These are phyloP conservation scores for Penicillium fimorum DNA, from an alignment of 495 filamentous ascomycete genomes.

Conservation along the genomic window DNA sequence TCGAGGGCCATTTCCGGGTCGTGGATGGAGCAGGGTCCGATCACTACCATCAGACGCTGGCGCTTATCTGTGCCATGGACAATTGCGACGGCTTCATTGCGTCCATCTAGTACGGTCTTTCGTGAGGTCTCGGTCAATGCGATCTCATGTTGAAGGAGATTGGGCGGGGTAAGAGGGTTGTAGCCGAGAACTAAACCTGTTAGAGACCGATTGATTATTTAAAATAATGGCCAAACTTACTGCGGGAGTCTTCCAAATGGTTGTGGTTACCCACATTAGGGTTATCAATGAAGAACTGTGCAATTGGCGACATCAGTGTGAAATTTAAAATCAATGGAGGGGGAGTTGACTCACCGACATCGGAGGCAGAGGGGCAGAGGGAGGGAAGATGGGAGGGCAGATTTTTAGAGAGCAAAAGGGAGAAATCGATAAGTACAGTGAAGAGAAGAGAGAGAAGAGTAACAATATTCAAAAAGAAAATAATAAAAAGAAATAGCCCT, in stretches of 20 bases:
- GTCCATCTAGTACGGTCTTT: conserved; percentile 73
- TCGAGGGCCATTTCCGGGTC: conserved; percentile 89
- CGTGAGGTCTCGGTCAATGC: conserved; percentile 73
- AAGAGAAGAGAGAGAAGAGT: not conserved
- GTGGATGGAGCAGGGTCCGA: conserved; percentile 97
- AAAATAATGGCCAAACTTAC: conserved; percentile 46
- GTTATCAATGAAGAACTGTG: conserved; percentile 84
- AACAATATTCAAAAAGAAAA: not conserved
- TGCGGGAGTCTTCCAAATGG: conserved; percentile 86
- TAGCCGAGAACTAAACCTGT: conserved; percentile 69
- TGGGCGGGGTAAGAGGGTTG: conserved; percentile 90
- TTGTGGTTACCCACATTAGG: conserved; percentile 79
- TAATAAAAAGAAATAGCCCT: conserved; percentile 14
- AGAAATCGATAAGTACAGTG: not conserved
- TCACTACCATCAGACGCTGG: conserved; percentile 80
- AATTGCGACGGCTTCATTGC: conserved; percentile 76
- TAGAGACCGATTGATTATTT: conserved; percentile 10
- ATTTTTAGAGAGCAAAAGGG: not conserved
- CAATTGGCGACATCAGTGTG: conserved; percentile 12
- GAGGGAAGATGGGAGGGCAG: not conserved
- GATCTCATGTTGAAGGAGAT: conserved; percentile 95
- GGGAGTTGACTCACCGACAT: conserved; percentile 44
- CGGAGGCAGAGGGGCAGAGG: conserved; percentile 14
- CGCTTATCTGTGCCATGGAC: conserved; percentile 75
- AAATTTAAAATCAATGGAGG: conserved; percentile 15